Evolutionary conservation across 768 basidiomycete genomes (phyloP), one percentile per base, ranked within the genome.

Genomic region (Asterophora lycoperdoides): DNA sequence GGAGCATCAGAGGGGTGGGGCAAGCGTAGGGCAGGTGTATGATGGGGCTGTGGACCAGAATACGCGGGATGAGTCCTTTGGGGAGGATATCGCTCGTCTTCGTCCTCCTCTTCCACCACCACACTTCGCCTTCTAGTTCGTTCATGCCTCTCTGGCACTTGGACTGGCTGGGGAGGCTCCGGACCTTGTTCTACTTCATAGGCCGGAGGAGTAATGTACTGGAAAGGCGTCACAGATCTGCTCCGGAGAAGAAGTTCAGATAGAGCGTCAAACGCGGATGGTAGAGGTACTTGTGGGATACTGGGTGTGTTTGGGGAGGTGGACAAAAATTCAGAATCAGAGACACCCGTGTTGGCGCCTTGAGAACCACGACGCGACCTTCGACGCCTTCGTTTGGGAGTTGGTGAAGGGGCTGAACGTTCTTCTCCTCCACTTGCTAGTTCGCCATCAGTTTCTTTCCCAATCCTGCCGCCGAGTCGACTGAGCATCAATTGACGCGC

Each of bases 81-180:
- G 29, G 66, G 66, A 20, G 71, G 69, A 29, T 72, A 71, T 37
- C 78, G 74, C 10, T 72, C 68, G 47, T 85, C 83, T 33, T 88
- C 84, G 36, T 84, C 82, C 47, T 85, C 81, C 47, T 85, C 81
- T 60, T 85, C 86, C 34, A 89, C 74, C 1, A 87, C 68, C 19
- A 85, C 75, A 60, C 85, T 83, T 56, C 86, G 66, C 55, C 83
- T 69, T 56, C 80, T 65, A 46, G 68, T 49, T 53, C 68, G 63
- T 51, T 74, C 73, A 32, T 63, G 68, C 20, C 69, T 73, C 47
- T 71, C 74, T 29, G 56, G 55, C 44, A 69, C 71, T 32, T 62
- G 50, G 34, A 41, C 53, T 29, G 46, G 56, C 44, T 53, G 36
- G 9, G 60, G 60, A 19, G 57, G 47, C 33, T 64, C 63, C 10